Evolutionary conservation across 1,284 basidiomycete species (phyloP).

Genomic region (Malassezia restricta): DNA sequence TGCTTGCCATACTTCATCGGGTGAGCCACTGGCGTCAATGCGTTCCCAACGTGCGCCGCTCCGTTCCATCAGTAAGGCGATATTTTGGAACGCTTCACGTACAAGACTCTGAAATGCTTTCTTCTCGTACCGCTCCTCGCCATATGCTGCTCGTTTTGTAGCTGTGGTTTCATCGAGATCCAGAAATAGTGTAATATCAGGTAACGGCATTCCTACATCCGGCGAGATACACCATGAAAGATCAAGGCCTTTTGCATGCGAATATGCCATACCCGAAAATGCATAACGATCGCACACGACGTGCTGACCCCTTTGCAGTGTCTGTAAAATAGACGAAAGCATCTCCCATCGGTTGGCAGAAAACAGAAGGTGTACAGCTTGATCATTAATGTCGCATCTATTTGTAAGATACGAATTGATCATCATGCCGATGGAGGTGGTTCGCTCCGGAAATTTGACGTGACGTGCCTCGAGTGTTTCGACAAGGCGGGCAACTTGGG

Average conservation of each 20-base stretch:
- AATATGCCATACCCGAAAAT: conserved; percentile 92
- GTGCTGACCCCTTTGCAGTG: conserved; percentile 58
- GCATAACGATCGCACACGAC: conserved; percentile 89
- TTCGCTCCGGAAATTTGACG: conserved; percentile 56
- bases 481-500: conserved; percentile 35
- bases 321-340: conserved; percentile 52
- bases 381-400: conserved; percentile 74
- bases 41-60: conserved; percentile 27
- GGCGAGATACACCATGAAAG: conserved; percentile 71
- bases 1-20: conserved; percentile 35
- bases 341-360: conserved; percentile 95
- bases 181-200: conserved; percentile 78
- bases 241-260: conserved; percentile 62
- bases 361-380: conserved; percentile 83
- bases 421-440: conserved; percentile 79
- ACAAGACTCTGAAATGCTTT: conserved; percentile 44
- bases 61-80: conserved; percentile 21
- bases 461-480: conserved; percentile 21
- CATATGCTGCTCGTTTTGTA: conserved; percentile 67
- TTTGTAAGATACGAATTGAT: conserved; percentile 81
- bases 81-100: conserved; percentile 27
- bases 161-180: conserved; percentile 66
- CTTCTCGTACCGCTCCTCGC: conserved; percentile 60
- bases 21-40: conserved; percentile 28
- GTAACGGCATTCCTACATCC: conserved; percentile 72